These are phyloP conservation scores for Phylloporus arenicola DNA, from an alignment of 768 basidiomycete species.

Conservation along the genomic window DNA sequence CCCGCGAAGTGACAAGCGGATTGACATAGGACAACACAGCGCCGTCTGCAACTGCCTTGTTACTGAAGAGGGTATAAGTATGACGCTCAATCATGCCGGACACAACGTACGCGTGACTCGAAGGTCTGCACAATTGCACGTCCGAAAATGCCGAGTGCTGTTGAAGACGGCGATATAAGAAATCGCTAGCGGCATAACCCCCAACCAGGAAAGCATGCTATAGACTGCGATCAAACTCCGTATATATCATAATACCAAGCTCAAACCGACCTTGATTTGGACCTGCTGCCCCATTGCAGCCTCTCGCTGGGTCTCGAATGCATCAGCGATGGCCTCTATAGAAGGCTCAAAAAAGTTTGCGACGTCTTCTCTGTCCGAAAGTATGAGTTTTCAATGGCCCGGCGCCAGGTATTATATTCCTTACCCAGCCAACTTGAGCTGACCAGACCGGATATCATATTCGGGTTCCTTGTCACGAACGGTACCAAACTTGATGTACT, in stretches of 20 bases:
- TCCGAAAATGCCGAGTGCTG: slow-evolving; percentile 31
- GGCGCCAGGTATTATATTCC: too few species aligned
- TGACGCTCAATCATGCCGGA: slow-evolving; percentile 1
- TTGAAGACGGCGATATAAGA: slow-evolving; percentile 15
- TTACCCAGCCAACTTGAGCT: slow-evolving; percentile 35
- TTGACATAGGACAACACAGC: slow-evolving; percentile 28
- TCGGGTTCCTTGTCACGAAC: slow-evolving; percentile 30
- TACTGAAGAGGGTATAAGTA: slow-evolving; percentile 19
- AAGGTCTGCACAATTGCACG: slow-evolving; percentile 41
- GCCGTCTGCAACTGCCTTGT: slow-evolving; percentile 42
- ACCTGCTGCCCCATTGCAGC: slow-evolving; percentile 19
- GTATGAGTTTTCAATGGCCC: too few species aligned
- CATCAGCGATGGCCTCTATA: slow-evolving; percentile 30
- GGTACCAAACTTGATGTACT: slow-evolving; percentile 38
- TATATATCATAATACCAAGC: not conserved
- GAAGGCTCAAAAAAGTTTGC: slow-evolving; percentile 32
- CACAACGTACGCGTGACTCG: slow-evolving; percentile 41
- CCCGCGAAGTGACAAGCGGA: slow-evolving; percentile 40
- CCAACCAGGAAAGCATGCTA: slow-evolving; percentile 45
- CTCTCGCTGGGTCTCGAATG: slow-evolving; percentile 27
- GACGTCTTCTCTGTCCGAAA: too few species aligned
- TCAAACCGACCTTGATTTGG: slow-evolving; percentile 19
- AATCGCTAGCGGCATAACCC: slow-evolving; percentile 46
- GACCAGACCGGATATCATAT: slow-evolving; percentile 33
- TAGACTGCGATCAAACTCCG: too few species aligned